phyloP scores from a whole-genome alignment of 2,329 filamentous ascomycete genomes.

The Colletotrichum nymphaeae region DNA sequence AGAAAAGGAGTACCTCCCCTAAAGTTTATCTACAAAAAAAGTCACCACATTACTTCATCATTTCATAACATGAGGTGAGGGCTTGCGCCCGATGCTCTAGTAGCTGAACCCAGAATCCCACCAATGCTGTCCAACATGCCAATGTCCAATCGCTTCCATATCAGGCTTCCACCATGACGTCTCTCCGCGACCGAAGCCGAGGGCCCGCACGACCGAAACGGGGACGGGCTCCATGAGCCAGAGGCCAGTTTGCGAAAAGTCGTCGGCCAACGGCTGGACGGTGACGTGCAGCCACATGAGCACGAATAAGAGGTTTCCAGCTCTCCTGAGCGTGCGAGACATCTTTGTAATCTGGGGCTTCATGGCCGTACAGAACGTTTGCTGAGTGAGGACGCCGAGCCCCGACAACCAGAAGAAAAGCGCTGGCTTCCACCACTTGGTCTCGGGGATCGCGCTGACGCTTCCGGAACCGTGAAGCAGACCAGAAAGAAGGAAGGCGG shows the following conservation, averaged over 20 bases:
- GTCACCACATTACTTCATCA: neutral
- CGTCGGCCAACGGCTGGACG: conserved; percentile 75
- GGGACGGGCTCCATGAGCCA: conserved; percentile 90
- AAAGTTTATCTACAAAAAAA: neutral
- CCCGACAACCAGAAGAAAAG: conserved; percentile 80
- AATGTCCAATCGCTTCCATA: conserved; percentile 60
- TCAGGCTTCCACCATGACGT: conserved; percentile 78
- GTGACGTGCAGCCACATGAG: conserved; percentile 77
- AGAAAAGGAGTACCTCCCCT: neutral
- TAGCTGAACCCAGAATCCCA: conserved; percentile 59
- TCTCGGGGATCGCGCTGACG: conserved; percentile 68
- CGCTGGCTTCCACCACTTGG: conserved; percentile 63
- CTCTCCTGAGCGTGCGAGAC: conserved; percentile 59
- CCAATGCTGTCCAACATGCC: conserved; percentile 73
- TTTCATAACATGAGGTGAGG: neutral
- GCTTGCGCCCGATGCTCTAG: conserved; percentile 37
- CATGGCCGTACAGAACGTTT: conserved; percentile 48
- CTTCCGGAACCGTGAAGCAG: conserved; percentile 79
- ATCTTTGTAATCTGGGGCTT: conserved; percentile 45
- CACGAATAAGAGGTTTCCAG: conserved; percentile 71
- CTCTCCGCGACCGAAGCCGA: conserved; percentile 71
- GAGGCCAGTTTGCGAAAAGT: conserved; percentile 78
- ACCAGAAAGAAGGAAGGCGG: conserved; percentile 76
- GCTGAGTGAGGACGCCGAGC: conserved; percentile 73
- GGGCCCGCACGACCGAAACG: conserved; percentile 73